Evolutionary conservation across 345 rosid species (phyloP).

Genomic region (Salix arbutifolia): DNA sequence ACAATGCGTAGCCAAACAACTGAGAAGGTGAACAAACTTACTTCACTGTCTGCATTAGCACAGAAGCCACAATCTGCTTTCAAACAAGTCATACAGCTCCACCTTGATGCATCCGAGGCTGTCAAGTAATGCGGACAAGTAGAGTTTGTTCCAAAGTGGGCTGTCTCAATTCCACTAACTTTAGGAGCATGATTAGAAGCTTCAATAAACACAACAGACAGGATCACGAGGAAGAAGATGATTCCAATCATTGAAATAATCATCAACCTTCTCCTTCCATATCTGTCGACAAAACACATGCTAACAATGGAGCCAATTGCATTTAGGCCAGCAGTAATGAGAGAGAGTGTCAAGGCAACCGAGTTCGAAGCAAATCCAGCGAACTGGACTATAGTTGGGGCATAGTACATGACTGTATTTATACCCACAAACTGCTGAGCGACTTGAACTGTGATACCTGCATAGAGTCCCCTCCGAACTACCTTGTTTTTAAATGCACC

Average conservation of each 20-base stretch:
- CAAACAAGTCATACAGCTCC: constrained; percentile 81
- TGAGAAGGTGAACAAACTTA: constrained; percentile 9
- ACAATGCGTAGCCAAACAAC: neutral
- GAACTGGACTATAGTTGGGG: constrained; percentile 85
- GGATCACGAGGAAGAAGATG: constrained; percentile 50
- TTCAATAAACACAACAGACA: constrained; percentile 52
- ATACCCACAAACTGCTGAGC: constrained; percentile 94
- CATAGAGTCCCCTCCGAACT: constrained; percentile 77
- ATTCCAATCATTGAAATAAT: constrained; percentile 74
- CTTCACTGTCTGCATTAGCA: constrained; percentile 33
- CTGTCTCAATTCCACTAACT: constrained; percentile 29
- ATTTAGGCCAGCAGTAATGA: constrained; percentile 77
- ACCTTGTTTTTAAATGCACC: constrained; percentile 48
- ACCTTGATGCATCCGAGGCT: constrained; percentile 24
- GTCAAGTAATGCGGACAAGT: constrained; percentile 50
- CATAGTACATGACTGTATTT: constrained; percentile 92
- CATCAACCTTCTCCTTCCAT: constrained; percentile 80
- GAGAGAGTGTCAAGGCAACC: constrained; percentile 77
- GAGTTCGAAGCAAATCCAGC: constrained; percentile 85
- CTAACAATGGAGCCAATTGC: constrained; percentile 72
- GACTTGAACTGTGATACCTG: constrained; percentile 83
- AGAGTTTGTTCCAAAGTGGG: constrained; percentile 49
- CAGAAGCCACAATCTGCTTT: constrained; percentile 63
- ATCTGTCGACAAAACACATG: constrained; percentile 70
- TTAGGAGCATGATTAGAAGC: constrained; percentile 59